phyloP scores from a whole-genome alignment of 257 asterid species.

The Apocynum venetum region DNA sequence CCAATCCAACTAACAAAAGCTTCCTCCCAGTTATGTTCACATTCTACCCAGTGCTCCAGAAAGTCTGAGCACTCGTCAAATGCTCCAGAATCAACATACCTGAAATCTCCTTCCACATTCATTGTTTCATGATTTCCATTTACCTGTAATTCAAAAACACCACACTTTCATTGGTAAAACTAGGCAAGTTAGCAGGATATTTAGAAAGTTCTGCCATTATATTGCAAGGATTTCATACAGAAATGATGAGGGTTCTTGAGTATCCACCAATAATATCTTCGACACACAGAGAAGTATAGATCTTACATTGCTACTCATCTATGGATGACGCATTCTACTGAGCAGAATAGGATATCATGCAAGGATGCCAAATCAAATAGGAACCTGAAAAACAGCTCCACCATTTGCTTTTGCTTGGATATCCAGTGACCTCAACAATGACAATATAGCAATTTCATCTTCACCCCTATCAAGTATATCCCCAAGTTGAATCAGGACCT shows the following conservation, averaged over 20 bases:
- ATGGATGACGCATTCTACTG: not conserved
- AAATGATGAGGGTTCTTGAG: not conserved
- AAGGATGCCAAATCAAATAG: not conserved
- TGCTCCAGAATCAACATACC: conserved; percentile 78
- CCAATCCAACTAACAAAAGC: conserved; percentile 75
- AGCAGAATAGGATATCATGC: not conserved
- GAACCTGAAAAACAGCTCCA: conserved; percentile 98
- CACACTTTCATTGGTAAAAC: conserved; percentile 1
- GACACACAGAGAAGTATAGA: not conserved
- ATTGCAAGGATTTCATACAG: not conserved
- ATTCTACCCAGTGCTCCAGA: conserved; percentile 69
- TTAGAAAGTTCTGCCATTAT: not conserved
- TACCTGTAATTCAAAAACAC: conserved; percentile 41
- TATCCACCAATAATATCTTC: not conserved
- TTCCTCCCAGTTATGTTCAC: conserved; percentile 76
- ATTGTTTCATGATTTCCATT: conserved; percentile 97
- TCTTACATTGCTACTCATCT: not conserved
- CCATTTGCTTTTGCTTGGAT: conserved; percentile 88
- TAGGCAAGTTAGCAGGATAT: not conserved
- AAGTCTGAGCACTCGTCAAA: conserved; percentile 78
- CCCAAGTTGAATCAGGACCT: conserved; percentile 92
- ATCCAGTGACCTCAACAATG: conserved; percentile 68
- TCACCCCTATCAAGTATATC: conserved; percentile 96
- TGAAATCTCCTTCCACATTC: conserved; percentile 91
- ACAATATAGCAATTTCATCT: conserved; percentile 90